Percentiles rank a stretch among this genome's conserved stretches.
These are phyloP conservation scores for Punica granatum DNA, from an alignment of 345 rosid genomes.

Conservation along the genomic window DNA sequence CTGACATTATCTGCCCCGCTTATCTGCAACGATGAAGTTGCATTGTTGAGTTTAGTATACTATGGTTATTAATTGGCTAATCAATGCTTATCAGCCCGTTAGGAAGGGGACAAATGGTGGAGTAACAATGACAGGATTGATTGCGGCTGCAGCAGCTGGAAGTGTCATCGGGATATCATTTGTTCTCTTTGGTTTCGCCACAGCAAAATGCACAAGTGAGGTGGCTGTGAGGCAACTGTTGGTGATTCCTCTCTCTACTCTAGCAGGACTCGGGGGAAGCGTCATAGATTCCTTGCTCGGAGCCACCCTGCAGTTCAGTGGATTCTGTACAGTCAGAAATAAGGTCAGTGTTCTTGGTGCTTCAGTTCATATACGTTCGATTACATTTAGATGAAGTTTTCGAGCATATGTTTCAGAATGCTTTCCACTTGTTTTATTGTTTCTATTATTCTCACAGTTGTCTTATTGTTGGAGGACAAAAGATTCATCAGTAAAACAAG, in stretches of 20 bases:
- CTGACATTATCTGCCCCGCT: too few species aligned
- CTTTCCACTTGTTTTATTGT: background rate
- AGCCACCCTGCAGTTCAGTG: conserved; percentile 92
- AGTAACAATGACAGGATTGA: conserved; percentile 66
- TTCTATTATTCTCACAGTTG: too few species aligned
- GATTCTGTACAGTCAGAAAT: conserved; percentile 84
- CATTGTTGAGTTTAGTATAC: background rate
- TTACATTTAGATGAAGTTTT: background rate
- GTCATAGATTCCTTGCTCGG: conserved; percentile 81
- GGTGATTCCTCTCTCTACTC: conserved; percentile 60
- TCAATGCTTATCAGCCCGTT: conserved; percentile 53
- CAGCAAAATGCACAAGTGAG: conserved; percentile 42
- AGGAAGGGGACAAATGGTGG: conserved; percentile 94
- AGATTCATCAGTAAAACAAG: too few species aligned
- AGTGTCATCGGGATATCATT: conserved; percentile 66
- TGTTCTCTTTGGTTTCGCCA: conserved; percentile 54
- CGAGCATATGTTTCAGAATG: background rate
- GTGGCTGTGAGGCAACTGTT: conserved; percentile 64
- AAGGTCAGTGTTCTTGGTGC: conserved; percentile 32
- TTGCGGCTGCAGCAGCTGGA: conserved; percentile 85
- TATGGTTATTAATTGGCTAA: background rate
- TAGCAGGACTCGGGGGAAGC: conserved; percentile 84
- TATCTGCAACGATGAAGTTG: background rate
- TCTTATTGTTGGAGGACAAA: too few species aligned
- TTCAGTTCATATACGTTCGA: background rate